phyloP scores from a whole-genome alignment of 1,139 yeast species.

The Scheffersomyces quercinus region DNA sequence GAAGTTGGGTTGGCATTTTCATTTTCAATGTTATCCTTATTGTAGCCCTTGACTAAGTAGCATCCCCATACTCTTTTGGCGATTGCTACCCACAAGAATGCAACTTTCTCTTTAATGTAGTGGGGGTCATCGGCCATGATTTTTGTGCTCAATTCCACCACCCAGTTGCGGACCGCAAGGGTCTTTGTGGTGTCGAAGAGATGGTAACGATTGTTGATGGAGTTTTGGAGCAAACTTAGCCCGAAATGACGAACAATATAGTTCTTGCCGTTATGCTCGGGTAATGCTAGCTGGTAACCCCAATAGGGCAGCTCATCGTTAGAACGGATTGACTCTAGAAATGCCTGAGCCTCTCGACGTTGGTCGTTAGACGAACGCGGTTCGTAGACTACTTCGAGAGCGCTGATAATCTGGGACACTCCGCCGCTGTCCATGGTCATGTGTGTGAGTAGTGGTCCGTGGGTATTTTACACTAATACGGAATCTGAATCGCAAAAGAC shows the following conservation, averaged over 20 bases:
- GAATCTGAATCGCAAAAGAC: too few relatives aligned
- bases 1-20: background rate
- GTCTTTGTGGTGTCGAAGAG: slow-evolving; percentile 64
- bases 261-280: slow-evolving; percentile 59
- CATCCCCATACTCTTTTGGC: slow-evolving; percentile 95
- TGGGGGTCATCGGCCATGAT: slow-evolving; percentile 75
- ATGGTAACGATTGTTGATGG: slow-evolving; percentile 59
- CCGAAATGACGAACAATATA: slow-evolving; percentile 89
- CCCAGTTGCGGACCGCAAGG: slow-evolving; percentile 77
- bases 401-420: slow-evolving; percentile 68
- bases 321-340: slow-evolving; percentile 72
- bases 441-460: background rate
- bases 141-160: slow-evolving; percentile 70
- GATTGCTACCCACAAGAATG: slow-evolving; percentile 86
- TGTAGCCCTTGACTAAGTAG: slow-evolving; percentile 31
- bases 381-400: slow-evolving; percentile 77
- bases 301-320: slow-evolving; percentile 86
- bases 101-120: slow-evolving; percentile 84
- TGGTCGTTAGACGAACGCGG: slow-evolving; percentile 65
- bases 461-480: too few relatives aligned
- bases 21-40: slow-evolving; percentile 1
- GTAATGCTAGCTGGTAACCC: slow-evolving; percentile 84
- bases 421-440: slow-evolving; percentile 65
- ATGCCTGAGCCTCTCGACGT: slow-evolving; percentile 68
- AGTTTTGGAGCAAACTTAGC: slow-evolving; percentile 70